A percentile compares a stretch with the other conserved stretches of the same genome.
phyloP scores from a whole-genome alignment of 345 rosid genomes.

The Isatis tinctoria region DNA sequence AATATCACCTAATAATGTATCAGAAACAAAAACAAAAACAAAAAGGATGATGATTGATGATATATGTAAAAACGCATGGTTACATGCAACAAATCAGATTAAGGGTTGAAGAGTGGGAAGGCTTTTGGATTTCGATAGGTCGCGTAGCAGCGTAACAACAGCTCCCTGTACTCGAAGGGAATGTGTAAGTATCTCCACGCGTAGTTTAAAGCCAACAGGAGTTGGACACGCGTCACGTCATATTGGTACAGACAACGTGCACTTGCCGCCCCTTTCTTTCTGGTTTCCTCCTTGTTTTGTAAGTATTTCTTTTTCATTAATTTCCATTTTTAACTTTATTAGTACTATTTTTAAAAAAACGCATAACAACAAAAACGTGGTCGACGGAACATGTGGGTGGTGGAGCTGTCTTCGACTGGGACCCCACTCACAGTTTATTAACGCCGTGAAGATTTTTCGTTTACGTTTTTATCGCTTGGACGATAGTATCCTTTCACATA shows the following conservation, averaged over 20 bases:
- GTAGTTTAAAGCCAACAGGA: background rate
- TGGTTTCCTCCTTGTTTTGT: background rate
- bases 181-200: conserved; percentile 5
- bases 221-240: background rate
- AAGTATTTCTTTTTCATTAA: background rate
- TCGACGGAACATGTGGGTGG: conserved; percentile 28
- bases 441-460: conserved; percentile 20
- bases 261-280: conserved; percentile 10
- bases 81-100: background rate
- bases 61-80: background rate
- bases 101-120: background rate
- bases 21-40: background rate
- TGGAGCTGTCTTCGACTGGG: conserved; percentile 22
- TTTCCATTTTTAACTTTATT: background rate
- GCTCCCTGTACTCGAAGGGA: background rate
- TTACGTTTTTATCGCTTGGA: background rate
- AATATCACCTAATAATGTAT: background rate
- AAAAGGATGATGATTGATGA: too few species aligned
- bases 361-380: conserved; percentile 36
- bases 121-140: background rate
- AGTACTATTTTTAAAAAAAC: background rate
- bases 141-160: conserved; percentile 8
- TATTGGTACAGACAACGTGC: conserved; percentile 18
- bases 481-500: conserved; percentile 7
- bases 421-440: conserved; percentile 3